Evolutionary conservation across 2,329 filamentous ascomycete genomes (phyloP).

Genomic region (Ustulina deusta): DNA sequence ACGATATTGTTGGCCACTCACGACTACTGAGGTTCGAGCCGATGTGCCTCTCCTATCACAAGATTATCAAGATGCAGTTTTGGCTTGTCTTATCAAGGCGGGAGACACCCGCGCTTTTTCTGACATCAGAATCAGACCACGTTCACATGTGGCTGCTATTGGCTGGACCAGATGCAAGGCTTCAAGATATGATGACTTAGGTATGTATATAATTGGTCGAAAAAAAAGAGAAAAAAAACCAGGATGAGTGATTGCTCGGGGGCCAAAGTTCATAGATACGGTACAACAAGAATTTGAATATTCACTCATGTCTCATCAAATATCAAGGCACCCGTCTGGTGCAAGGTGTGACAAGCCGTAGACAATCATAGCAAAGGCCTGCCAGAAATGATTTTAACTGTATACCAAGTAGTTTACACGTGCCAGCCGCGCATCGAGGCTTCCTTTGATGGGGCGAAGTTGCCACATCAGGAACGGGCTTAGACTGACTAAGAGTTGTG

Average conservation of each 20-base stretch:
- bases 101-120: constrained; percentile 16
- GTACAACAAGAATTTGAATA: neutral
- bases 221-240: neutral
- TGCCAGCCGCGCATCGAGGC: neutral
- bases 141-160: constrained; percentile 18
- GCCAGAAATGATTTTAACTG: neutral
- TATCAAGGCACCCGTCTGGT: neutral
- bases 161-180: constrained; percentile 14
- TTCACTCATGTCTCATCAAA: constrained; percentile 7
- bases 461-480: neutral
- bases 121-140: constrained; percentile 32
- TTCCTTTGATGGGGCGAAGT: neutral
- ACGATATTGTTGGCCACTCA: constrained; percentile 28
- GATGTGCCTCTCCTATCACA: constrained; percentile 1
- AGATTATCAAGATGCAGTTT: constrained; percentile 4
- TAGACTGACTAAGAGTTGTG: neutral
- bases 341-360: neutral
- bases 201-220: neutral
- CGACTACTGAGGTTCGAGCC: constrained; percentile 13
- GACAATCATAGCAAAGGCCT: neutral
- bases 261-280: neutral
- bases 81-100: constrained; percentile 20
- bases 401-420: neutral
- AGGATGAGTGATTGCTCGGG: neutral
- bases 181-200: constrained; percentile 2